These are phyloP conservation scores for Strobilomyces echinocephalus DNA, from an alignment of 768 basidiomycete genomes.

Conservation along the genomic window DNA sequence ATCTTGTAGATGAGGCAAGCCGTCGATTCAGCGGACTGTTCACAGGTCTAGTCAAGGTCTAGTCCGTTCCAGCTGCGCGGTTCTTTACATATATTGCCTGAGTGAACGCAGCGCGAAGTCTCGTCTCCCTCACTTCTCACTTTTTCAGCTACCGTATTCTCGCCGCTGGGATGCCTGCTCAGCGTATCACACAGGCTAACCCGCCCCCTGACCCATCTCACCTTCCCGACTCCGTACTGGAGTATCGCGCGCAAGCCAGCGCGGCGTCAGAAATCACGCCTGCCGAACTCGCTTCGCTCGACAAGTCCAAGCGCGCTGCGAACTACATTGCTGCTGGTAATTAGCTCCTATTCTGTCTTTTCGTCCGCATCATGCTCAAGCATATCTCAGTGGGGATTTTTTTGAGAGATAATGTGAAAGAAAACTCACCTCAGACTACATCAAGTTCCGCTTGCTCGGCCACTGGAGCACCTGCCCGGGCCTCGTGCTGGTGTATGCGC, in stretches of 20 bases:
- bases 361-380: not conserved
- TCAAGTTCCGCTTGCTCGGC: slow-evolving; percentile 78
- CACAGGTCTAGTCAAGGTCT: too few species aligned
- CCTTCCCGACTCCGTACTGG: slow-evolving; percentile 54
- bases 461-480: slow-evolving; percentile 87
- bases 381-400: slow-evolving; percentile 70
- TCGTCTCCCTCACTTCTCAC: too few species aligned
- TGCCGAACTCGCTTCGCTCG: slow-evolving; percentile 48
- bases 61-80: too few species aligned
- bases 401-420: slow-evolving; percentile 66
- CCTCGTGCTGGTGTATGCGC: slow-evolving; percentile 65
- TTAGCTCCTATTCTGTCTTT: slow-evolving; percentile 8
- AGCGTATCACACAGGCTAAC: slow-evolving; percentile 52
- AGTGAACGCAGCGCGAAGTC: too few species aligned
- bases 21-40: too few species aligned
- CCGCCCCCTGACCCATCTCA: slow-evolving; percentile 67
- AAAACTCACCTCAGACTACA: slow-evolving; percentile 56
- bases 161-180: slow-evolving; percentile 48
- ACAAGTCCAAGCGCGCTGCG: slow-evolving; percentile 57
- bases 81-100: too few species aligned
- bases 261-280: slow-evolving; percentile 42
- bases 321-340: slow-evolving; percentile 67
- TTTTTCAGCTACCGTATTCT: not conserved
- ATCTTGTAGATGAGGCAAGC: too few species aligned
- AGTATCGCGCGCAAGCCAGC: slow-evolving; percentile 46